A percentile compares a stretch with the other conserved stretches of the same genome.
Evolutionary conservation across 345 rosid genomes (phyloP).

Genomic region (Odontarrhena argentea): DNA sequence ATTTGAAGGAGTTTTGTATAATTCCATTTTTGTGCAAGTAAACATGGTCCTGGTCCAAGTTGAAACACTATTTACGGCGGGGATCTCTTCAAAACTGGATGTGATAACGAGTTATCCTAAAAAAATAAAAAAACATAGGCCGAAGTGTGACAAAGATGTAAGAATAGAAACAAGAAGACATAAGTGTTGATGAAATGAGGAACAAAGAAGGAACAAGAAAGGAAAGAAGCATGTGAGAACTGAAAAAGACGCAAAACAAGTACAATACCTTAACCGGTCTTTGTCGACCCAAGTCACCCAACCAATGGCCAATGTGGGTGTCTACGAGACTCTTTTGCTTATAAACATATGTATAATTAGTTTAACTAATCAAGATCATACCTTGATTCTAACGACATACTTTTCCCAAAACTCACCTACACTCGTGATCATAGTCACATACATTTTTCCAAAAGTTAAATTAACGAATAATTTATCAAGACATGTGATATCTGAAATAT

Average conservation of each 20-base stretch:
- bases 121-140: slow-evolving; percentile 13
- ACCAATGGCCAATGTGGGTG: slow-evolving; percentile 28
- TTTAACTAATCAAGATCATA: neutral
- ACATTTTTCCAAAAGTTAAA: no score
- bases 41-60: slow-evolving; percentile 23
- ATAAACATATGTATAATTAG: neutral
- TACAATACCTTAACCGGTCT: slow-evolving; percentile 39
- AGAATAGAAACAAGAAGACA: slow-evolving; percentile 35
- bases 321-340: slow-evolving; percentile 25
- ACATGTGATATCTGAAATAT: neutral
- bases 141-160: slow-evolving; percentile 34
- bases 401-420: slow-evolving; percentile 15
- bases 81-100: slow-evolving; percentile 5
- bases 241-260: slow-evolving; percentile 36
- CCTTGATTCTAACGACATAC: neutral
- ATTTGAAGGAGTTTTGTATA: neutral
- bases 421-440: neutral
- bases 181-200: slow-evolving; percentile 39
- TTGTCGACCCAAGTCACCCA: slow-evolving; percentile 24
- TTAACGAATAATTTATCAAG: no score
- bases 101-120: slow-evolving; percentile 6
- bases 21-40: slow-evolving; percentile 1
- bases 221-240: slow-evolving; percentile 41
- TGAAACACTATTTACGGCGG: slow-evolving; percentile 28
- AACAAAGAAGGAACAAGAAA: slow-evolving; percentile 42